Conservation (phyloP, 805 yeast species). For the Starmera caribaea region DNA sequence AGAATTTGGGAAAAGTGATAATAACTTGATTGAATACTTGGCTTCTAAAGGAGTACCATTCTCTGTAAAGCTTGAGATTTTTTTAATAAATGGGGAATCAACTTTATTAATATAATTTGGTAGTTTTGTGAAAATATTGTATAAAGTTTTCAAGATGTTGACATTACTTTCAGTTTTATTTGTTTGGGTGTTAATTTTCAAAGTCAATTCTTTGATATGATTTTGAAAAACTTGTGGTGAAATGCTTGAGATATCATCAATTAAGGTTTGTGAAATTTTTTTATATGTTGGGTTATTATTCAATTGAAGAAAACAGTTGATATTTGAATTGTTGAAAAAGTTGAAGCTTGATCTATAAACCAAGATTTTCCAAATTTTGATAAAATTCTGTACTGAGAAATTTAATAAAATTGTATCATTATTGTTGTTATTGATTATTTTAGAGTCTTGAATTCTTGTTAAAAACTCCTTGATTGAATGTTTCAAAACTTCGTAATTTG, state of each 20-base stretch:
- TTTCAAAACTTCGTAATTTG: slow-evolving; percentile 49
- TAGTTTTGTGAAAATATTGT: slow-evolving; percentile 44
- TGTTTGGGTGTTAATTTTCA: slow-evolving; percentile 22
- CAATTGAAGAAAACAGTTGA: slow-evolving; percentile 40
- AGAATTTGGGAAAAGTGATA: slow-evolving; percentile 37
- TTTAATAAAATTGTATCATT: slow-evolving; percentile 24
- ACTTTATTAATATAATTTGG: slow-evolving; percentile 38
- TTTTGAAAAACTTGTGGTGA: slow-evolving; percentile 57
- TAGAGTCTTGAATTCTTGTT: slow-evolving; percentile 42
- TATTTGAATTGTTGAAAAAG: slow-evolving; percentile 56
- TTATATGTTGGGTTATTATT: slow-evolving; percentile 22
- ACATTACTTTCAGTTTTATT: slow-evolving; percentile 11
- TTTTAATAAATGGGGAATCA: slow-evolving; percentile 29
- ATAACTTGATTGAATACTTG: slow-evolving; percentile 49
- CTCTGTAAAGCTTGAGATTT: slow-evolving; percentile 35
- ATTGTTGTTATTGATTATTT: slow-evolving; percentile 24
- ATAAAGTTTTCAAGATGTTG: slow-evolving; percentile 45
- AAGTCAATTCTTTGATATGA: slow-evolving; percentile 43
- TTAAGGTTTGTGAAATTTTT: slow-evolving; percentile 37
- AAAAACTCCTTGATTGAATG: slow-evolving; percentile 58
- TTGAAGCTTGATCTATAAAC: slow-evolving; percentile 53
- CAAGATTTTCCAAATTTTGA: slow-evolving; percentile 42
- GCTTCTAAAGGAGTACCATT: slow-evolving; percentile 54
- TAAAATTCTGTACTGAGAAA: slow-evolving; percentile 34
- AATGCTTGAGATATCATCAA: slow-evolving; percentile 48